phyloP scores from a whole-genome alignment of 2,329 filamentous ascomycete species.

The Fusarium nygamai region DNA sequence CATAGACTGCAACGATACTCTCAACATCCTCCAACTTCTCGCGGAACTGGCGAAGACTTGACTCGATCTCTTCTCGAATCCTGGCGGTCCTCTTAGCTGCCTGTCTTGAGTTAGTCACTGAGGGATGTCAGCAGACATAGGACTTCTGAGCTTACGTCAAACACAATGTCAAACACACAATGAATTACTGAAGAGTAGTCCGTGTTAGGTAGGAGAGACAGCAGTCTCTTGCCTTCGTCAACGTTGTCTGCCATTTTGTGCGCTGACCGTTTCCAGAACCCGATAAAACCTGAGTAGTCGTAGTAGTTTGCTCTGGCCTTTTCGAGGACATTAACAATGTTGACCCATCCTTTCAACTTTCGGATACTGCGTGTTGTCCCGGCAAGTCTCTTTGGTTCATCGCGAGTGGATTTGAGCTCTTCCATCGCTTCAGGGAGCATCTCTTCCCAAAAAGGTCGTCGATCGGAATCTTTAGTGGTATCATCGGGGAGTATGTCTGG shows the following conservation, averaged over 20 bases:
- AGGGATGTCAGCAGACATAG: too few species aligned
- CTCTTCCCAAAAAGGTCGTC: neutral
- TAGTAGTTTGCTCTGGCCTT: neutral
- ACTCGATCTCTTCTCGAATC: neutral
- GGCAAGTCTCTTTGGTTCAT: neutral
- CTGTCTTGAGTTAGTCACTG: neutral
- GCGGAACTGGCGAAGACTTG: neutral
- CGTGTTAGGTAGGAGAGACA: neutral
- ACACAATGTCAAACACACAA: neutral
- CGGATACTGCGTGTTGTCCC: neutral
- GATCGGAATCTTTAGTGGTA: rapidly evolving
- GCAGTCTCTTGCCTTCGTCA: neutral
- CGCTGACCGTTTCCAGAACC: neutral
- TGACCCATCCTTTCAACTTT: neutral
- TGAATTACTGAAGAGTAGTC: neutral
- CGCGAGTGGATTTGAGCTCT: neutral
- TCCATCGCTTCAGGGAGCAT: neutral
- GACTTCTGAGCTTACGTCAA: neutral
- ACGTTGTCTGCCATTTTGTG: neutral
- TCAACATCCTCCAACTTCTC: neutral
- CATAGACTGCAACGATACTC: neutral
- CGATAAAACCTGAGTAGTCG: neutral
- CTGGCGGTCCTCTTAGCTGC: neutral
- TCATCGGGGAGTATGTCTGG: rapidly evolving
- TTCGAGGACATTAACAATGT: neutral